Base-by-base conservation (phyloP, 331 rosid species). In the Quercus phellos region DNA sequence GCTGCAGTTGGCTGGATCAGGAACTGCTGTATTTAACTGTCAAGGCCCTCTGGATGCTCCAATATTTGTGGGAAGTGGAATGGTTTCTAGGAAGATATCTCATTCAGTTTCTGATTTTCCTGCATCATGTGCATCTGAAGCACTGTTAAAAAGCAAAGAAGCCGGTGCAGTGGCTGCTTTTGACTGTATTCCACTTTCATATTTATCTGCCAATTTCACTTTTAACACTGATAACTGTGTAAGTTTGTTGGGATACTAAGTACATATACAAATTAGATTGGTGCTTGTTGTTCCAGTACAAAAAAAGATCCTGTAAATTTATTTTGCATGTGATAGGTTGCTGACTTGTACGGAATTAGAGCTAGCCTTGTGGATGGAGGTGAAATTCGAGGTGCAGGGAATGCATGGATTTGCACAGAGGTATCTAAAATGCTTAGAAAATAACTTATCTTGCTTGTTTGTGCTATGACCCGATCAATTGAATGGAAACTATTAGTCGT, bases 371-470 rank as follows among this genome's bases (percentile, higher is more conserved):
- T 88, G 59, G 97, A 94, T 81, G 97, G 99, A 59, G 99, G 99
- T 90, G 99, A 94, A 87, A 89, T 94, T 87, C 92, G 91, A 78
- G 99, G 99, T 53, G 97, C 99, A 79, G 99, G 99, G 81, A 90
- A 92, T 89, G 95, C 89, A 38, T 94, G 99, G 99, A 82, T 94
- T 74, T 92, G 99, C 87, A 88, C 94, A 56, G 98, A 94, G 99
- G 99, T 94, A 88, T 77, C 51, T 74, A 53, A 46, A 32, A 58
- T 72, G 26, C 68, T 76, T 42, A 64, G 70, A 73, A 73, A 66
- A 72, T 73, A 55, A 71, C 78, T 71, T 80, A 66, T 32, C 53
- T 74, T 63, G 53, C 55, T 69, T 70, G 68, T 55, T 51, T 51
- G 56, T 46, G 46, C 46, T 8, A 38, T 38, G 46, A 0, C 0